phyloP scores from a whole-genome alignment of 2,329 filamentous ascomycete genomes.

The Colletotrichum lupini region DNA sequence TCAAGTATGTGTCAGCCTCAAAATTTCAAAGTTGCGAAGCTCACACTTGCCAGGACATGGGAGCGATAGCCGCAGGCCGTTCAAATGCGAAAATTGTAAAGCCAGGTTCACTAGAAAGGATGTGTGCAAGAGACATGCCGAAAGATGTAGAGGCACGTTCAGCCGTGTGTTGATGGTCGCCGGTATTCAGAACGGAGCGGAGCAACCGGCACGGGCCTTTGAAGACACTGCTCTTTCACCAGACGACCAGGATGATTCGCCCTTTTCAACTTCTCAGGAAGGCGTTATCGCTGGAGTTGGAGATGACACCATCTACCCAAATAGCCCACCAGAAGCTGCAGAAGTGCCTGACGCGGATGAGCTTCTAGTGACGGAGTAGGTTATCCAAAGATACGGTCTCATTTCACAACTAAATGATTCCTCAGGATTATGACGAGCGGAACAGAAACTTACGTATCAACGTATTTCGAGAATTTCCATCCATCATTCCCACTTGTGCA shows the following conservation, averaged over 20 bases:
- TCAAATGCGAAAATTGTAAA: constrained; percentile 37
- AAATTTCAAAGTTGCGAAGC: neutral
- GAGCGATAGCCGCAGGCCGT: constrained; percentile 35
- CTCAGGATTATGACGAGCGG: neutral
- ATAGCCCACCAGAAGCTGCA: neutral
- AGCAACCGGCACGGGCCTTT: neutral
- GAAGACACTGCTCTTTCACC: constrained; percentile 16
- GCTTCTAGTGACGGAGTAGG: neutral
- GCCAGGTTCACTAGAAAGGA: constrained; percentile 37
- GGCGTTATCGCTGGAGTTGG: neutral
- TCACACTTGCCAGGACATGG: constrained; percentile 36
- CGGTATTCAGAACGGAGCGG: neutral
- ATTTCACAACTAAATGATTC: neutral
- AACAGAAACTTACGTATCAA: constrained; percentile 28
- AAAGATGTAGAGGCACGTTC: constrained; percentile 30
- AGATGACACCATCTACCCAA: neutral
- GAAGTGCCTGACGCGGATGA: neutral
- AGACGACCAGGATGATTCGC: neutral
- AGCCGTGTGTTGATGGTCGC: neutral
- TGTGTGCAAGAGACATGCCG: constrained; percentile 37
- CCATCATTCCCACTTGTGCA: constrained; percentile 40
- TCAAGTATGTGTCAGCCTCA: constrained; percentile 31
- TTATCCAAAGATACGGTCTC: neutral
- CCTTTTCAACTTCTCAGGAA: neutral
- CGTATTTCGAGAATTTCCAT: constrained; percentile 40